Conservation (phyloP, 768 basidiomycete species). For the Naganishia antarctica region DNA sequence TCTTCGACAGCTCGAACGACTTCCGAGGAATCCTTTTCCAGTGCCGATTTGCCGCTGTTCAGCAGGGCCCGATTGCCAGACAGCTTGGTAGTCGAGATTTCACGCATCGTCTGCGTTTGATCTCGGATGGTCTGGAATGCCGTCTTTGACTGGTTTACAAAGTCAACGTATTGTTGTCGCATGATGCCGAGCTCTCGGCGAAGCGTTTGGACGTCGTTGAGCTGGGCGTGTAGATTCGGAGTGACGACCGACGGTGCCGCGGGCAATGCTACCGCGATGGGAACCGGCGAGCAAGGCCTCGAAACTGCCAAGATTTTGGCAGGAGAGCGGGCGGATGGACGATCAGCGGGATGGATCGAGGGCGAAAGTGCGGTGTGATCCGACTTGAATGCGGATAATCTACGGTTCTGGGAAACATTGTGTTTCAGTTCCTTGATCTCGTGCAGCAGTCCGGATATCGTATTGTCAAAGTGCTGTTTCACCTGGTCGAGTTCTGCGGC, state of each 20-base stretch:
- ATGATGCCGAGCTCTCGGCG: conserved; percentile 88
- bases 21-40: conserved; percentile 84
- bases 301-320: neutral
- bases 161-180: conserved; percentile 90
- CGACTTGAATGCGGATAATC: conserved; percentile 51
- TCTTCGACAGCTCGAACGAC: conserved; percentile 88
- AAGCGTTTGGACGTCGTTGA: conserved; percentile 89
- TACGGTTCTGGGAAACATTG: conserved; percentile 57
- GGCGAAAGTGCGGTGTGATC: conserved; percentile 25
- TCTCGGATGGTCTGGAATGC: conserved; percentile 69
- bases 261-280: neutral
- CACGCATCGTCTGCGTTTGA: conserved; percentile 82
- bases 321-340: conserved; percentile 8
- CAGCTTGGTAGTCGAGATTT: conserved; percentile 73
- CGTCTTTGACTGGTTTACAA: conserved; percentile 84
- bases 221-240: conserved; percentile 73
- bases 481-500: conserved; percentile 87
- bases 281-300: conserved; percentile 16
- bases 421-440: conserved; percentile 84
- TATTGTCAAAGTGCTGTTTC: conserved; percentile 92
- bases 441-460: conserved; percentile 75
- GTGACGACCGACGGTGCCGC: neutral
- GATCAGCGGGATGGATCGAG: conserved; percentile 20
- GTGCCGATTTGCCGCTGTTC: conserved; percentile 81
- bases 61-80: conserved; percentile 83